Conservation (phyloP, 176 grass and related monocot species). For the Echinochloa phyllopogon region DNA sequence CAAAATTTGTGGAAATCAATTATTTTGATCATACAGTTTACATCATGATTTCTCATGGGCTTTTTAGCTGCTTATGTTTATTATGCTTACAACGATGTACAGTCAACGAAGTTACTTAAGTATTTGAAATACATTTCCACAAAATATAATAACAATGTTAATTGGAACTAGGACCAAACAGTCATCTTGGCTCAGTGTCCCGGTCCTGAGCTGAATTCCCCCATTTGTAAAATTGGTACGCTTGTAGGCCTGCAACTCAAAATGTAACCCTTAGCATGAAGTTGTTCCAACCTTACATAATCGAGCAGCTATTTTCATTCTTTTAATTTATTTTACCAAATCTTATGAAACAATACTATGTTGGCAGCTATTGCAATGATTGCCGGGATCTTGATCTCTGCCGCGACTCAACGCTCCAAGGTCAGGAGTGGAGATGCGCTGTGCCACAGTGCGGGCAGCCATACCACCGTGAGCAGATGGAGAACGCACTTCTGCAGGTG, state of each 20-base stretch:
- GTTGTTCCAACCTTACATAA: slow-evolving; percentile 22
- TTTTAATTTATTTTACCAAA: slow-evolving; percentile 8
- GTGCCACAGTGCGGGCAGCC: slow-evolving; percentile 74
- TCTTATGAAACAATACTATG: slow-evolving; percentile 26
- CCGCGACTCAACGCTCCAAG: slow-evolving; percentile 60
- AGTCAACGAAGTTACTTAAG: background rate
- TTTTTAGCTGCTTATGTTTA: slow-evolving; percentile 28
- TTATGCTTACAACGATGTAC: slow-evolving; percentile 13
- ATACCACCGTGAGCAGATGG: slow-evolving; percentile 81
- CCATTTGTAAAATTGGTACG: background rate
- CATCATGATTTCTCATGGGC: background rate
- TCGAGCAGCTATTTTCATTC: background rate
- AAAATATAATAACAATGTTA: background rate
- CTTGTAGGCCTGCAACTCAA: too few relatives aligned
- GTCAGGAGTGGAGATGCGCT: slow-evolving; percentile 68
- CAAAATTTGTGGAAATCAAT: background rate
- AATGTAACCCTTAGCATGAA: background rate
- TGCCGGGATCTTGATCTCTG: slow-evolving; percentile 87
- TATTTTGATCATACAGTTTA: background rate
- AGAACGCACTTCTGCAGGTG: slow-evolving; percentile 83
- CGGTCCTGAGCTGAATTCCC: background rate
- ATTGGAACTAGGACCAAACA: background rate
- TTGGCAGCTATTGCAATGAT: slow-evolving; percentile 92
- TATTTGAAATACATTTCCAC: background rate
- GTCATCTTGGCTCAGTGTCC: background rate